Evolutionary conservation across 176 grass and related monocot genomes (phyloP), one percentile per base, ranked within the genome.

Genomic region (Carex kokanica): DNA sequence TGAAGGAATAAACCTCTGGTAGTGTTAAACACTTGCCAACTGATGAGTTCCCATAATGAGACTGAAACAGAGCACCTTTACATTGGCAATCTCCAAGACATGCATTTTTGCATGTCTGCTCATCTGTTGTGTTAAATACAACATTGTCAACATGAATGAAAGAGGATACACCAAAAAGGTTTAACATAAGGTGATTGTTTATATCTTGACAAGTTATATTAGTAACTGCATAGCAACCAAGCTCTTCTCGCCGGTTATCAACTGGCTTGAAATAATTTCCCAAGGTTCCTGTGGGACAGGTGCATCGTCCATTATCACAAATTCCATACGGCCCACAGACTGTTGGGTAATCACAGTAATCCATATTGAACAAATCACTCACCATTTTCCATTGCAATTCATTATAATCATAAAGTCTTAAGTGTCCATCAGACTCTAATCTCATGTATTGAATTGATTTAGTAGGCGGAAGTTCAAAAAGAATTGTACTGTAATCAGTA

Each of bases 41-140:
- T 56, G 74, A 87, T 81, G 85, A 10, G 74, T 71, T 82, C 3
- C 51, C 32, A 34, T 62, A 51, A 1, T 0, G 38, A 7, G 38
- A 6, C 38, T 41, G 0, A 90, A 93, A 29, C 88, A 17, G 8
- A 17, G 91, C 88, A 45, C 81, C 91, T 61, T 90, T 93, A 77
- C 91, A 93, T 14, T 84, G 84, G 87, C 86, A 93, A 49, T 84
- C 85, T 6, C 9, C 7, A 69, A 88, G 84, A 78, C 88, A 93
- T 0, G 34, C 60, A 3, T 59, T 13, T 86, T 74, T 90, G 71
- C 91, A 93, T 3, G 23, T 88, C 63, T 86, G 86, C 47, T 88
- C 77, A 9, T 68, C 81, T 40, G 15, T 31, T 1, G 29, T 1
- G 12, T 2, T 5, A 69, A 41, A 69, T n/a, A 56, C 12, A 49